Conservation (phyloP, 495 filamentous ascomycete species). For the Podospora pseudocomata region DNA sequence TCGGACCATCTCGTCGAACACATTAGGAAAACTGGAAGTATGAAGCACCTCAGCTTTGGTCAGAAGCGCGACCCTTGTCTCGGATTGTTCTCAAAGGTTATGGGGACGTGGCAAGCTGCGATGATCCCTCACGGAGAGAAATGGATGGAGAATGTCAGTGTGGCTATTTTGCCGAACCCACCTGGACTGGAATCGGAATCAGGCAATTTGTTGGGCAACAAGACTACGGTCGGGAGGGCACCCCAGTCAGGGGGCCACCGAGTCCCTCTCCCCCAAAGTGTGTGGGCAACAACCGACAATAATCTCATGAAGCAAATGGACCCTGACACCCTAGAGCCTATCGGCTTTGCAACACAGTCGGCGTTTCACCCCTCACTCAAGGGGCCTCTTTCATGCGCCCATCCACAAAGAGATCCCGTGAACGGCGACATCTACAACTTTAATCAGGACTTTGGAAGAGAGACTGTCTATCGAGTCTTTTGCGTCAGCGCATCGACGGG, state of each 20-base stretch:
- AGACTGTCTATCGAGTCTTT: conserved; percentile 60
- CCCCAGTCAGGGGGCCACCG: not conserved
- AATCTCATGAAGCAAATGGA: conserved; percentile 56
- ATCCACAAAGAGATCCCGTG: conserved; percentile 63
- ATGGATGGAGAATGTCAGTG: conserved; percentile 45
- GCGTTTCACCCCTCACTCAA: conserved; percentile 61
- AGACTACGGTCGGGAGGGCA: not conserved
- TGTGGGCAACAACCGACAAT: conserved; percentile 49
- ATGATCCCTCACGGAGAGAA: not conserved
- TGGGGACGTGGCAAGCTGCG: conserved; percentile 23
- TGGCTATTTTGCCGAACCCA: conserved; percentile 46
- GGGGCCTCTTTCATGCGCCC: conserved; percentile 60
- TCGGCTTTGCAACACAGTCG: conserved; percentile 55
- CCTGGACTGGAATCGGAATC: conserved; percentile 2
- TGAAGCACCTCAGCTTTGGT: conserved; percentile 53
- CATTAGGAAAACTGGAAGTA: conserved; percentile 50
- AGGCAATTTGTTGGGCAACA: not conserved
- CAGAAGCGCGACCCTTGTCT: conserved; percentile 66
- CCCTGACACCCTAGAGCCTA: conserved; percentile 66
- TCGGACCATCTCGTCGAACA: conserved; percentile 54
- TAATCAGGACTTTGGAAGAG: conserved; percentile 54
- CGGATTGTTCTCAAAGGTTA: conserved; percentile 62
- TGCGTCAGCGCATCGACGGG: conserved; percentile 55
- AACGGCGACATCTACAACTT: conserved; percentile 78
- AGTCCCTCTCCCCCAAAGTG: not conserved